These are phyloP conservation scores for Phytophthora crassamura DNA, from an alignment of 352 stramenopile genomes.

Conservation along the genomic window DNA sequence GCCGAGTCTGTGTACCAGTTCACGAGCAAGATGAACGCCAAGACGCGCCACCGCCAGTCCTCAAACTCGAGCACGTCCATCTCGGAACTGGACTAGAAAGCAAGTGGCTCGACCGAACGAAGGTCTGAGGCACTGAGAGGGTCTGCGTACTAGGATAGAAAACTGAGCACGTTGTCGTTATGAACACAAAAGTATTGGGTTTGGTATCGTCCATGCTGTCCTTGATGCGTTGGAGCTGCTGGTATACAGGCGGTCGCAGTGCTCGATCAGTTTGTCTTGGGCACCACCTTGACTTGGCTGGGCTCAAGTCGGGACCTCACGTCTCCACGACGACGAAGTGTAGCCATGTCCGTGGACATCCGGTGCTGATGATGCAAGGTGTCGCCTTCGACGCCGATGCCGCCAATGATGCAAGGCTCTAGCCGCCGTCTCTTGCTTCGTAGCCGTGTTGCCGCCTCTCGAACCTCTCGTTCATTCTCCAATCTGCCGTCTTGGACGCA, in stretches of 20 bases:
- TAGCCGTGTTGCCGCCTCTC: neutral
- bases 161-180: too few relatives aligned
- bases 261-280: too few relatives aligned
- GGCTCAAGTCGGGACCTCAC: too few relatives aligned
- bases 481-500: conserved; percentile 11
- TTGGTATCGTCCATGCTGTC: neutral
- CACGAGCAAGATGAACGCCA: conserved; percentile 52
- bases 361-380: conserved; percentile 4
- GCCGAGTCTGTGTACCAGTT: conserved; percentile 69
- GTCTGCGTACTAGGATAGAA: too few relatives aligned
- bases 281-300: too few relatives aligned
- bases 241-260: neutral
- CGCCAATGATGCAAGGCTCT: conserved; percentile 15
- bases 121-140: too few relatives aligned
- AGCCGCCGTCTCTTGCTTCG: neutral
- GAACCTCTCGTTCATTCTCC: conserved; percentile 18
- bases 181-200: too few relatives aligned
- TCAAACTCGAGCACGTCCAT: conserved; percentile 22
- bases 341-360: conserved; percentile 3
- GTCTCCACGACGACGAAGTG: neutral
- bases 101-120: neutral
- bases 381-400: neutral
- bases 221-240: conserved; percentile 2
- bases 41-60: conserved; percentile 19
- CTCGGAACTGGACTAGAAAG: conserved; percentile 35